phyloP scores from a whole-genome alignment of 2,329 filamentous ascomycete genomes.

The Fusarium sambucinum region DNA sequence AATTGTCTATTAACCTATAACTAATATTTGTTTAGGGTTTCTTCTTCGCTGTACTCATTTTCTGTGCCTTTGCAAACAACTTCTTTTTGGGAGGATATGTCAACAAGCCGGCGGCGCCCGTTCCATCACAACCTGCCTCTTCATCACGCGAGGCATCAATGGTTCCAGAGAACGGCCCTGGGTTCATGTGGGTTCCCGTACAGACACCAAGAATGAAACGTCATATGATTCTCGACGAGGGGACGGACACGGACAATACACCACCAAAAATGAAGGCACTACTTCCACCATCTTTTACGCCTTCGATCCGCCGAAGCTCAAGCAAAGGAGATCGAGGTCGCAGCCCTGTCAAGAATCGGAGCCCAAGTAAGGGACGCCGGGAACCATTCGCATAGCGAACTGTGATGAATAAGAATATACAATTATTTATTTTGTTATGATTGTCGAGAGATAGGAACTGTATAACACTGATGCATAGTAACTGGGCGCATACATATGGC shows the following conservation, averaged over 20 bases:
- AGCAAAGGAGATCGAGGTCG: slow-evolving; percentile 62
- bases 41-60: slow-evolving; percentile 62
- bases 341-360: slow-evolving; percentile 62
- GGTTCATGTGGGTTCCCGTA: slow-evolving; percentile 64
- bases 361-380: slow-evolving; percentile 52
- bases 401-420: background rate
- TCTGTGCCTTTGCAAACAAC: slow-evolving; percentile 65
- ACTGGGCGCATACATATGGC: slow-evolving; percentile 32
- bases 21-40: slow-evolving; percentile 58
- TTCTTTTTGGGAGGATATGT: slow-evolving; percentile 57
- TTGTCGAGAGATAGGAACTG: slow-evolving; percentile 28
- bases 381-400: slow-evolving; percentile 18
- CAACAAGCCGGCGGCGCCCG: slow-evolving; percentile 45
- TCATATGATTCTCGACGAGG: slow-evolving; percentile 59
- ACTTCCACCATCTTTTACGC: slow-evolving; percentile 60
- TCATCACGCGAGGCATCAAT: slow-evolving; percentile 42
- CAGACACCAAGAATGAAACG: slow-evolving; percentile 62
- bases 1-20: background rate
- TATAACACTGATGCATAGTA: slow-evolving; percentile 40
- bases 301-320: slow-evolving; percentile 61
- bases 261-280: slow-evolving; percentile 58
- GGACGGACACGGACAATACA: slow-evolving; percentile 65
- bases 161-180: slow-evolving; percentile 53
- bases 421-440: slow-evolving; percentile 22
- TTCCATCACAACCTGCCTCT: slow-evolving; percentile 43